phyloP scores from a whole-genome alignment of 1,284 basidiomycete species.

The Cutaneotrichosporon curvatum region DNA sequence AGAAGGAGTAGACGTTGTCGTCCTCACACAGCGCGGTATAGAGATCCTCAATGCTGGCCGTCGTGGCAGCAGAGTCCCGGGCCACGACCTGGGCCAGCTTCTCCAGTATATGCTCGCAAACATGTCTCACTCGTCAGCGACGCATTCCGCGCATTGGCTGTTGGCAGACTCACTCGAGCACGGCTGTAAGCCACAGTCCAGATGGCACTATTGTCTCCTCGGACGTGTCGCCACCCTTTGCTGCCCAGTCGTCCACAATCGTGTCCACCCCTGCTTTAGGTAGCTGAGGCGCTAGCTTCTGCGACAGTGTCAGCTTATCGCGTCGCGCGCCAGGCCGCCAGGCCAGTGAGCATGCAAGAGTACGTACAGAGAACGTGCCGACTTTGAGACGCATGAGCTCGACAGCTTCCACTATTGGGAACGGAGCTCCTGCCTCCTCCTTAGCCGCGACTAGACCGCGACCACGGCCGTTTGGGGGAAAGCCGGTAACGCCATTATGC shows the following conservation, averaged over 20 bases:
- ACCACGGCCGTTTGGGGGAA: conserved; percentile 28
- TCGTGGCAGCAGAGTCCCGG: conserved; percentile 64
- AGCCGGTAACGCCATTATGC: conserved; percentile 19
- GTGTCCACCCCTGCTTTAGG: not conserved
- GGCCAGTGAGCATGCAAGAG: not conserved
- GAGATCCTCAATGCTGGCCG: conserved; percentile 67
- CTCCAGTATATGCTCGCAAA: conserved; percentile 54
- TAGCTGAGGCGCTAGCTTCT: conserved; percentile 9
- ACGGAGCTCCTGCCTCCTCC: conserved; percentile 13
- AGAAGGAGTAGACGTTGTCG: conserved; percentile 69
- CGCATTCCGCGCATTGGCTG: conserved; percentile 54
- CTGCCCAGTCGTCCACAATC: conserved; percentile 24
- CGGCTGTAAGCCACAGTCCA: conserved; percentile 81
- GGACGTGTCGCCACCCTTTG: conserved; percentile 35
- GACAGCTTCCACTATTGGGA: conserved; percentile 34
- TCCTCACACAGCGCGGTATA: conserved; percentile 83
- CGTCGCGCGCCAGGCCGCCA: not conserved
- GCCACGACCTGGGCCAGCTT: conserved; percentile 75
- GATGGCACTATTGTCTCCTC: conserved; percentile 59
- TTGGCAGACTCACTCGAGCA: conserved; percentile 66
- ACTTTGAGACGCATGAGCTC: conserved; percentile 40
- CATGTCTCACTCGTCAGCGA: conserved; percentile 54
- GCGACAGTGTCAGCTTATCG: not conserved
- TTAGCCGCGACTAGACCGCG: conserved; percentile 20
- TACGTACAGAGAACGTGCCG: conserved; percentile 41